phyloP scores from a whole-genome alignment of 306 rosid species.

The Cicer bijugum region DNA sequence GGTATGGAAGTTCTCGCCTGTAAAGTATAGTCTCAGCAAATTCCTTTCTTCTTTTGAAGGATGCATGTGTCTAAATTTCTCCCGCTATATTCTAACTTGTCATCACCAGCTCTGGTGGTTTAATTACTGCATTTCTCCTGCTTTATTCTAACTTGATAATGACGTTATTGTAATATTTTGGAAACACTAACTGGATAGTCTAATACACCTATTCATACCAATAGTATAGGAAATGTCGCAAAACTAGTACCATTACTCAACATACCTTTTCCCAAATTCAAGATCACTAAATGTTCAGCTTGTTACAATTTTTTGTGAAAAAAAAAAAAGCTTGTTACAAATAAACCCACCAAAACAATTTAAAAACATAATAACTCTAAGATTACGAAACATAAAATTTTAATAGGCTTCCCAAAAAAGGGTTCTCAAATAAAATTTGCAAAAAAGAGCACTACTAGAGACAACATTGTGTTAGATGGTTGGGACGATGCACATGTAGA shows the following conservation, averaged over 20 bases:
- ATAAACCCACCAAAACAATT: conserved; percentile 5
- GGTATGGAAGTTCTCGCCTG: conserved; percentile 54
- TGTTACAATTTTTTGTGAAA: not conserved
- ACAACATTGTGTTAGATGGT: not conserved
- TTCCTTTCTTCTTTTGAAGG: conserved; percentile 33
- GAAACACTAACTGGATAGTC: conserved; percentile 24
- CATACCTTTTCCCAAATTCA: conserved; percentile 17
- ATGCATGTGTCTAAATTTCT: not conserved
- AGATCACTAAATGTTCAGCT: not conserved
- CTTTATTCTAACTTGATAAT: conserved; percentile 4
- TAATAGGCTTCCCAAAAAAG: not conserved
- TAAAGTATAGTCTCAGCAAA: conserved; percentile 28
- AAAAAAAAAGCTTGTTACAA: not conserved
- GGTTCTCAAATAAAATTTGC: conserved; percentile 19
- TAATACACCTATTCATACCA: not conserved
- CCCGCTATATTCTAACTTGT: conserved; percentile 2
- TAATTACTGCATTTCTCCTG: conserved; percentile 3
- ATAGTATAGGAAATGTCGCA: conserved; percentile 5
- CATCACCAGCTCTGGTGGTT: conserved; percentile 17
- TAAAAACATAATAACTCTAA: not conserved
- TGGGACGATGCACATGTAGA: conserved; percentile 9
- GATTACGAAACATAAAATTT: conserved; percentile 2
- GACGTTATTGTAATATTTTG: conserved; percentile 19
- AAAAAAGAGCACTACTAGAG: not conserved
- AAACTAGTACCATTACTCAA: conserved; percentile 23